Conservation (phyloP, 345 rosid genomes). For the Pseudoturritis turrita region DNA sequence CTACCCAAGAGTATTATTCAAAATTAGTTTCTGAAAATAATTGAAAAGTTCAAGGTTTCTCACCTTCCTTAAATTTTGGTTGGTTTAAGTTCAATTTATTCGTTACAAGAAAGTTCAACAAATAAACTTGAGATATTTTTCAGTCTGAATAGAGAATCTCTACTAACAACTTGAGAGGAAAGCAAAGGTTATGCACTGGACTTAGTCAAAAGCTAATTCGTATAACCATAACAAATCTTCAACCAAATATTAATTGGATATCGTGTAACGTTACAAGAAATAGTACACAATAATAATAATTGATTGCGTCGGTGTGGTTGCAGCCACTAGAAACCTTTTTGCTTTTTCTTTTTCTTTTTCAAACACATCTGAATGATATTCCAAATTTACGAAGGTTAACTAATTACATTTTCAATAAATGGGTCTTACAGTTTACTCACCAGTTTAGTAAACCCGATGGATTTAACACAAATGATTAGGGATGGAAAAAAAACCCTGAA, state of each 20-base stretch:
- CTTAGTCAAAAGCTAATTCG: conserved; percentile 17
- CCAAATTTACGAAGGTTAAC: neutral
- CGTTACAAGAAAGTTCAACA: neutral
- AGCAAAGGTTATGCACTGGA: conserved; percentile 12
- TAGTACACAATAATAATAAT: conserved; percentile 18
- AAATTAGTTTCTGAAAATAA: neutral
- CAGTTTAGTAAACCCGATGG: no score
- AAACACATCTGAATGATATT: conserved; percentile 11
- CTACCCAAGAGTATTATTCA: neutral
- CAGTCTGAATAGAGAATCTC: neutral
- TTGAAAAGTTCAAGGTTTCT: neutral
- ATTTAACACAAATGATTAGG: no score
- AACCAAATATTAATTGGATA: conserved; percentile 17
- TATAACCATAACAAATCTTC: conserved; percentile 19
- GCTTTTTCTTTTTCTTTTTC: conserved; percentile 2
- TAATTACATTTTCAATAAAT: neutral
- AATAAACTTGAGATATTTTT: neutral
- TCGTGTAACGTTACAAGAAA: conserved; percentile 15
- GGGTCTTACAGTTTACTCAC: no score
- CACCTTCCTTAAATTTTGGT: neutral
- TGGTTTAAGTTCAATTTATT: neutral
- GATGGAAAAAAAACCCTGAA: no score
- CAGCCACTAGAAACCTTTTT: conserved; percentile 24
- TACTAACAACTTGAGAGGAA: conserved; percentile 13
- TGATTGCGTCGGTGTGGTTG: conserved; percentile 25